These are phyloP conservation scores for Thamnidium elegans DNA, from an alignment of 192 early-diverging fungal species.

Conservation along the genomic window DNA sequence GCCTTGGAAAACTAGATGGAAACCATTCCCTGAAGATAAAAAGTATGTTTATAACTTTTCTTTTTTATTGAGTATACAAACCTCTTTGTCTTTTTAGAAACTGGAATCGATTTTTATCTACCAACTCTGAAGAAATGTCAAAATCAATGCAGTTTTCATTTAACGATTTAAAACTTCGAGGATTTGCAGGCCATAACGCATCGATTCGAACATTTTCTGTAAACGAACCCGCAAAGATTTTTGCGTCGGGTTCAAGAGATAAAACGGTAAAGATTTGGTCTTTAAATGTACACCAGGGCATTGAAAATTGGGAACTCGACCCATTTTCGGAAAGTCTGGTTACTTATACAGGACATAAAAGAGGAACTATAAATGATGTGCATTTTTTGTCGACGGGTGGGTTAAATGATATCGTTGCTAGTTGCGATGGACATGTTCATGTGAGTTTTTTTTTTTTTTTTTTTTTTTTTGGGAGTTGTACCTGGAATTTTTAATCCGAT, in stretches of 20 bases:
- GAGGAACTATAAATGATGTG: slow-evolving; percentile 44
- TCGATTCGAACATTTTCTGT: slow-evolving; percentile 46
- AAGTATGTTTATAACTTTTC: slow-evolving; percentile 29
- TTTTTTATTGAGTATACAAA: too few species aligned
- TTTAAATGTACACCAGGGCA: slow-evolving; percentile 51
- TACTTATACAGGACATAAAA: slow-evolving; percentile 53
- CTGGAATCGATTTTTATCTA: slow-evolving; percentile 60
- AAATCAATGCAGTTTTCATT: slow-evolving; percentile 64
- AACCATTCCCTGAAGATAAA: slow-evolving; percentile 39
- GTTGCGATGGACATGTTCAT: slow-evolving; percentile 59
- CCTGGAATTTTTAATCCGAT: background rate
- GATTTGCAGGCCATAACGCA: slow-evolving; percentile 55
- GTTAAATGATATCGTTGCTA: slow-evolving; percentile 47
- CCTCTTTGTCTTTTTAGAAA: slow-evolving; percentile 36
- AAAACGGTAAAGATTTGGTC: slow-evolving; percentile 65
- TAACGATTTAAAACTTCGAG: slow-evolving; percentile 58
- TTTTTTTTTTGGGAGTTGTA: background rate
- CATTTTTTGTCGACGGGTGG: slow-evolving; percentile 49
- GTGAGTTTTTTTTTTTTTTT: slow-evolving; percentile 29
- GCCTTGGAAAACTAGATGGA: slow-evolving; percentile 42
- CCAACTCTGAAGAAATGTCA: slow-evolving; percentile 64
- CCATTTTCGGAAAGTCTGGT: slow-evolving; percentile 49
- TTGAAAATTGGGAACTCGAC: slow-evolving; percentile 53
- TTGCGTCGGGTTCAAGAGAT: slow-evolving; percentile 61
- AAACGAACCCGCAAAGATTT: slow-evolving; percentile 49